These are phyloP conservation scores for Dipteronia dyeriana DNA, from an alignment of 345 rosid species.

Conservation along the genomic window DNA sequence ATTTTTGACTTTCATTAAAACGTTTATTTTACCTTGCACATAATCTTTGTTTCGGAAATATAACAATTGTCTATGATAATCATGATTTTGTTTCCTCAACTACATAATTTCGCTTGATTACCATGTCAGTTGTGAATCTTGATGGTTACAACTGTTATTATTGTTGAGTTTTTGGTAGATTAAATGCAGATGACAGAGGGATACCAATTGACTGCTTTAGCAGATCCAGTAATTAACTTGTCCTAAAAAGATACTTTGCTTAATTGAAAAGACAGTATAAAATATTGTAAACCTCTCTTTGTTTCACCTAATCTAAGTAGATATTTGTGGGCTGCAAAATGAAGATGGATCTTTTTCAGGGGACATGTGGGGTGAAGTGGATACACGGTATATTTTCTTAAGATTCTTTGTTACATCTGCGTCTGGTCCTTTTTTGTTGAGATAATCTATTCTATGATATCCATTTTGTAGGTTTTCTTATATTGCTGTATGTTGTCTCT, in stretches of 20 bases:
- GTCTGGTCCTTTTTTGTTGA: too few species aligned
- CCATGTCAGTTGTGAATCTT: neutral
- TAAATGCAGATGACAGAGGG: conserved; percentile 2
- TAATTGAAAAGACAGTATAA: neutral
- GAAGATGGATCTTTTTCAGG: too few species aligned
- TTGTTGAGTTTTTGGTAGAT: neutral
- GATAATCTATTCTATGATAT: too few species aligned
- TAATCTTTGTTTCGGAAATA: neutral
- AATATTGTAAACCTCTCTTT: conserved; percentile 5
- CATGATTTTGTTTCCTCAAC: neutral
- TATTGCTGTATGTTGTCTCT: too few species aligned
- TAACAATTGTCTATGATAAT: neutral
- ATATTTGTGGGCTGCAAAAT: too few species aligned
- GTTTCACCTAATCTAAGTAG: conserved; percentile 46
- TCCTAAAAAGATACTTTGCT: neutral
- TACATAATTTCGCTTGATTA: neutral
- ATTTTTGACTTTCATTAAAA: neutral
- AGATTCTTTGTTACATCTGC: too few species aligned
- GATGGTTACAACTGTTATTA: neutral
- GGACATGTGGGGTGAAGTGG: too few species aligned
- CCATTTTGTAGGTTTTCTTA: too few species aligned
- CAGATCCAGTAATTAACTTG: neutral
- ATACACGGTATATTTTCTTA: too few species aligned
- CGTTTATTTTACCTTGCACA: neutral
- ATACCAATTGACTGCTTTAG: neutral